phyloP scores from a whole-genome alignment of 2,329 filamentous ascomycete genomes.

The Fusarium lyarnte region DNA sequence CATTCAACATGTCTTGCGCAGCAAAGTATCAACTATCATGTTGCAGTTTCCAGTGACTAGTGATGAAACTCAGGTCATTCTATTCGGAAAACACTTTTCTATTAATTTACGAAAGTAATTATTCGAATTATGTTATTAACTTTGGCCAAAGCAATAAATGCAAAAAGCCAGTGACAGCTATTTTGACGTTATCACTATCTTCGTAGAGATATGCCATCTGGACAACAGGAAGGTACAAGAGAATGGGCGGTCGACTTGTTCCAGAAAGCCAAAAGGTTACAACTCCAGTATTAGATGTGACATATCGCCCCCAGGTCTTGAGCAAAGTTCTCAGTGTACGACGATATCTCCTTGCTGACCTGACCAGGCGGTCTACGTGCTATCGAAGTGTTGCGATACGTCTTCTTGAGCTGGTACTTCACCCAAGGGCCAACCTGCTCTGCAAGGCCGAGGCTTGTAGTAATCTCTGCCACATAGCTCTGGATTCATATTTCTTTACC shows the following conservation, averaged over 20 bases:
- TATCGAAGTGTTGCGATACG: too few species aligned
- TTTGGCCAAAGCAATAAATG: accelerated
- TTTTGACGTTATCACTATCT: neutral
- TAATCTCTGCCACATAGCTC: too few species aligned
- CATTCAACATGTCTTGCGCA: too few species aligned
- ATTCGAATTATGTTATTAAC: too few species aligned
- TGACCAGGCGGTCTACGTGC: neutral
- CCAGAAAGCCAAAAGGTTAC: accelerated
- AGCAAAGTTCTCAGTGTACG: too few species aligned
- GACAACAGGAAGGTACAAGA: too few species aligned
- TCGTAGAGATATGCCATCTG: neutral
- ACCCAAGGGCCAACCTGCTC: neutral
- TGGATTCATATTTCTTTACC: too few species aligned
- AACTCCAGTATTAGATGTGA: accelerated
- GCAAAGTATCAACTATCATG: too few species aligned
- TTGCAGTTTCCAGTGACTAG: too few species aligned
- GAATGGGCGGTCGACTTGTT: accelerated
- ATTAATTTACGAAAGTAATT: too few species aligned
- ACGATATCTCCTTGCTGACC: neutral
- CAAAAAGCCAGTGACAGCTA: neutral
- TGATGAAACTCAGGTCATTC: neutral
- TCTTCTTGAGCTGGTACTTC: neutral
- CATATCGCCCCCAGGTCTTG: too few species aligned
- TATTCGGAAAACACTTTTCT: neutral
- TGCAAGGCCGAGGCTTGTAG: accelerated